A percentile compares a stretch with the other conserved stretches of the same genome.
Evolutionary conservation across 768 basidiomycete genomes (phyloP).

Genomic region (Boletus speciosus): DNA sequence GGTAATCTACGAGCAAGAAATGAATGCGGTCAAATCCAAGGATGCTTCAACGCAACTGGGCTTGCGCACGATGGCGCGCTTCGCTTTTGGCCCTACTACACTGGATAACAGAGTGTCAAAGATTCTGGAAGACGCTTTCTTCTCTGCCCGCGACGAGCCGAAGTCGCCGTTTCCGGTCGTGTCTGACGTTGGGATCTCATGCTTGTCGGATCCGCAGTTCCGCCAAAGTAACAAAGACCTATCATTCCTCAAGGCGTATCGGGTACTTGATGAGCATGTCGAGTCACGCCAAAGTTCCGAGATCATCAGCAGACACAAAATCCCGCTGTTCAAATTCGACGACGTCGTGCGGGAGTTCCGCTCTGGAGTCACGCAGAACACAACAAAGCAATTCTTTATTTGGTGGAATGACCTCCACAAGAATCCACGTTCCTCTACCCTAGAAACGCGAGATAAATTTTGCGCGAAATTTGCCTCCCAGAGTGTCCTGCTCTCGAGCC

Average conservation of each 20-base stretch:
- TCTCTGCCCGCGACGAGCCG: not conserved
- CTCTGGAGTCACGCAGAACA: slow-evolving; percentile 1
- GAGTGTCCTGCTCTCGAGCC: not conserved
- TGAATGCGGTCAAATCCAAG: slow-evolving; percentile 27
- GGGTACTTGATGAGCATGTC: slow-evolving; percentile 3
- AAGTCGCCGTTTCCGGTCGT: slow-evolving; percentile 11
- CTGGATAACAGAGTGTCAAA: slow-evolving; percentile 28
- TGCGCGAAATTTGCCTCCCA: slow-evolving; percentile 47
- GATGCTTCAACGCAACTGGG: slow-evolving; percentile 28
- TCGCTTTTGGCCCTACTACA: slow-evolving; percentile 49
- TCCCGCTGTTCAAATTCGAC: not conserved
- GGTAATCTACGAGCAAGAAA: slow-evolving; percentile 79
- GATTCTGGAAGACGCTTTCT: slow-evolving; percentile 13
- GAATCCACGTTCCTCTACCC: not conserved
- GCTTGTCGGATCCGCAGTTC: not conserved
- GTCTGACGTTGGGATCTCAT: slow-evolving; percentile 4
- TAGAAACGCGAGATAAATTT: not conserved
- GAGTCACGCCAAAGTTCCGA: not conserved
- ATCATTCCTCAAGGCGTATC: slow-evolving; percentile 3
- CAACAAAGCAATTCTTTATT: slow-evolving; percentile 1
- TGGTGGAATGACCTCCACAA: slow-evolving; percentile 6
- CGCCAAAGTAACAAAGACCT: slow-evolving; percentile 1
- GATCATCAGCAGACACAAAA: not conserved
- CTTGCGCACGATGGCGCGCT: slow-evolving; percentile 78
- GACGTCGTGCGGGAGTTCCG: slow-evolving; percentile 10